Evolutionary conservation across 179 eudicot species (phyloP), one percentile per base, ranked within the genome.

Genomic region (Actinidia chinensis): DNA sequence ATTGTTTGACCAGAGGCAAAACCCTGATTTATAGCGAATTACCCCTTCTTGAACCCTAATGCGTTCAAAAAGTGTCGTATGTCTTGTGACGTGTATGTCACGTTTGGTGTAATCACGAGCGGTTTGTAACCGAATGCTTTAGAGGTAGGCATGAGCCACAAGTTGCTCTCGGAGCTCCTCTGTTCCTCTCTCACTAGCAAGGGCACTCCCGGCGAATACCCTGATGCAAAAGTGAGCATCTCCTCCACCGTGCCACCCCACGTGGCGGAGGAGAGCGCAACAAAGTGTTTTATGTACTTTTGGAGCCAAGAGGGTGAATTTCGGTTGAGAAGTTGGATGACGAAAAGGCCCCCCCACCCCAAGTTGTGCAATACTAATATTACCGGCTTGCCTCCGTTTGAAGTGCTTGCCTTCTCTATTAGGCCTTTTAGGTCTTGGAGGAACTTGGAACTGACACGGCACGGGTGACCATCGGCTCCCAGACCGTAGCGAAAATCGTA

Each of bases 401-500:
- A 76, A 42, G 47, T 11, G 78, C 89, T 86, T 14, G 92, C 90
- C 1, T 81, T 68, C 86, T 93, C 97, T 47, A 95, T 80, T 23
- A 95, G 87, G 1, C 54, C 12, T 83, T 90, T 91, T 9, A 95
- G 88, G 76, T 91, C 89, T 73, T 83, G 44, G 1, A 95, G 92
- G 84, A 85, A 95, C 40, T 86, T 84, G 17, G 92, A 79, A 8
- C 92, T 97, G 3, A 87, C 85, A 0, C 68, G 66, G 43, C 82
- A 73, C 7, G 93, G 87, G 76, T 84, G 95, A 23, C 89, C 90
- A 75, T 83, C 74, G 1, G 93, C 80, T 23, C 97, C 98, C 72
- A 93, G 71, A 36, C 95, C 98, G 72, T 95, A 93, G 0, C 98
- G 93, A 47, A 95, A 95, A 79, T 95, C 98, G n/a, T 95, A 95